Base-by-base conservation (phyloP, 1,284 basidiomycete genomes). In the Tremellales sp. region DNA sequence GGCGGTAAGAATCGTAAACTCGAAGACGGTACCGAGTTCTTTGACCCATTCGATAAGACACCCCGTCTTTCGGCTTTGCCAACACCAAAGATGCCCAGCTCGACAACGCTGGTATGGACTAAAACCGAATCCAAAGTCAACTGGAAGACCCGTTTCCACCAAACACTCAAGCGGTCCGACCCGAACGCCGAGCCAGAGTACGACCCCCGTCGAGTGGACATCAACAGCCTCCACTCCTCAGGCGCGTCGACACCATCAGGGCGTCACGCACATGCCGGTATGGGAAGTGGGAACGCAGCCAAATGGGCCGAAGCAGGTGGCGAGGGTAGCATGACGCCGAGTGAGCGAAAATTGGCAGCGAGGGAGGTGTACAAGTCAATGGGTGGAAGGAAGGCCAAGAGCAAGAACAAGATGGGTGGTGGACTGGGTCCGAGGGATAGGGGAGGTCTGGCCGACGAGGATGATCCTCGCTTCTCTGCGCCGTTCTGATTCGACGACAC, bases 301-400 rank as follows among this genome's bases (percentile, higher is more conserved):
- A 67, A 58, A 43, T 73, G 71, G 71, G 45, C 44, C 0, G 56
- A 45, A 21, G 52, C 46, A 12, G 61, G 43, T 40, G 53, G 33
- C 12, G 45, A 33, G n/a, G 53, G 48, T 12, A 33, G 31, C 24
- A 60, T 75, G 13, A 75, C 78, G 17, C 77, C 74, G 15, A 64
- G 66, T 43, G 86, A 85, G 35, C 80, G 81, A 33, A 92, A 90
- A 73, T 51, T 82, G 2, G 87, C 90, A 69, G 89, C 90, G 82
- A 80, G 89, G 33, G 85, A 85, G 64, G 84, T 84, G 78, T 93
- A 93, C 75, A 92, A 92, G 76, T 86, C 89, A 47, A 75, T 92
- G 7, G 85, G 85, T 17, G 89, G 89, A 10, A 80, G 89, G 55
- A 93, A 92, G 75, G 76, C 82, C 8, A 74, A 75, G 54, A 57